Evolutionary conservation across 1,139 yeast genomes (phyloP), one percentile per base, ranked within the genome.

Genomic region (Saccharomycopsis phalli): DNA sequence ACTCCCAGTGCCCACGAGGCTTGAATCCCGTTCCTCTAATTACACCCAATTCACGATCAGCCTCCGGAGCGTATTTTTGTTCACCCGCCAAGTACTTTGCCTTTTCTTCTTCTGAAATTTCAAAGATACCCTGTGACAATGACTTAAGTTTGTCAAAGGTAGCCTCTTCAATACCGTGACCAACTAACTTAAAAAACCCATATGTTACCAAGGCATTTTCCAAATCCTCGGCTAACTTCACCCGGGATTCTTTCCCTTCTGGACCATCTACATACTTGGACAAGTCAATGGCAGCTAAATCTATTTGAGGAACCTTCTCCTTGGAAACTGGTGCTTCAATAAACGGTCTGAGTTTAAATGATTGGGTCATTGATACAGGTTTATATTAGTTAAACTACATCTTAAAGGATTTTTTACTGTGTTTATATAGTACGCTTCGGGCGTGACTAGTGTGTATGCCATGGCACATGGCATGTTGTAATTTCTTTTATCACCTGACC

Each of bases 11-110:
- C 1, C 68, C 69, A 44, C 53, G 59, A 19, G 74, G 74, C 47
- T 69, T 69, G 53, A 57, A 69, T 0, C 74, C 74, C 26, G 57
- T 55, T 10, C 71, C 72, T 36, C 72, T 55, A 44, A 69, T 71
- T 14, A 68, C 70, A 0, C 74, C 74, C 38, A 58, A 45, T 2
- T 63, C 58, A 17, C 55, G 58, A 4, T 56, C 47, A 16, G 37
- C 29, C 18, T 45, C 51, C 40, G 61, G 65, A 25, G 55, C 55
- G 44, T 60, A 64, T 3, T 54, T 51, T 14, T 53, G 48, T 2
- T 66, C 62, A 16, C 72, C 69, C 2, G 70, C 68, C 3, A 50
- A 51, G 33, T 62, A 56, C 25, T 60, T 50, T 11, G 8, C n/a
- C n/a, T 50, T 46, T 49, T 69, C 68, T 28, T 55, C 62, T 17